Evolutionary conservation across 129 eudicot genomes (phyloP).

Genomic region (Saposhnikovia divaricata): DNA sequence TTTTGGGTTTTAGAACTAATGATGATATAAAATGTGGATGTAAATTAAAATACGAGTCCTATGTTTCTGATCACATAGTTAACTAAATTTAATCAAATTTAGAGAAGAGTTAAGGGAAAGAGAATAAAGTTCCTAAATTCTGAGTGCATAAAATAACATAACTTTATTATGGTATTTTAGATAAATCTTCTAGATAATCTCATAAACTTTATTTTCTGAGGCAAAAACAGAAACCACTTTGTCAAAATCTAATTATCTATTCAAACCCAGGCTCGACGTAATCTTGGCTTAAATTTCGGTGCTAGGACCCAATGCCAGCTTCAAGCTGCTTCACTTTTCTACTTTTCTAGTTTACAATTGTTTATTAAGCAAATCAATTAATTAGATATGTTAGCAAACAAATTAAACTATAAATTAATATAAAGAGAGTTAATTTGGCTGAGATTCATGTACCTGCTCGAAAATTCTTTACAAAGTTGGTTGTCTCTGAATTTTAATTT

Average conservation of each 20-base stretch:
- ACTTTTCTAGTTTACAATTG: not conserved
- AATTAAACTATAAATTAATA: not conserved
- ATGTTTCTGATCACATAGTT: no score
- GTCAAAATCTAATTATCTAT: not conserved
- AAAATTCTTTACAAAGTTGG: not conserved
- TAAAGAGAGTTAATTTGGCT: not conserved
- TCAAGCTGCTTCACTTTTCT: not conserved
- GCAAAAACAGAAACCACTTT: not conserved
- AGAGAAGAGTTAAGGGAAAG: no score
- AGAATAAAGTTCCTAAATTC: no score
- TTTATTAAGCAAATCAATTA: not conserved
- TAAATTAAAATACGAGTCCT: no score
- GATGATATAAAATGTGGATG: no score
- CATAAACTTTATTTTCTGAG: no score
- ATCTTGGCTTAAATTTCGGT: slow-evolving; percentile 13
- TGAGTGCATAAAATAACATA: no score
- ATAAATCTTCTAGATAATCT: no score
- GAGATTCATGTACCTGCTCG: slow-evolving; percentile 9
- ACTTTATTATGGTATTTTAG: no score
- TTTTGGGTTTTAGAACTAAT: no score
- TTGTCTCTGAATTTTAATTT: not conserved
- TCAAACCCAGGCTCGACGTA: slow-evolving; percentile 2
- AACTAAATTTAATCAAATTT: no score
- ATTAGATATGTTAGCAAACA: not conserved
- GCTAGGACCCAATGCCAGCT: slow-evolving; percentile 12